Evolutionary conservation across 1,284 basidiomycete species (phyloP), one percentile per base, ranked within the genome.

Genomic region (Pyrrhoderma noxium): DNA sequence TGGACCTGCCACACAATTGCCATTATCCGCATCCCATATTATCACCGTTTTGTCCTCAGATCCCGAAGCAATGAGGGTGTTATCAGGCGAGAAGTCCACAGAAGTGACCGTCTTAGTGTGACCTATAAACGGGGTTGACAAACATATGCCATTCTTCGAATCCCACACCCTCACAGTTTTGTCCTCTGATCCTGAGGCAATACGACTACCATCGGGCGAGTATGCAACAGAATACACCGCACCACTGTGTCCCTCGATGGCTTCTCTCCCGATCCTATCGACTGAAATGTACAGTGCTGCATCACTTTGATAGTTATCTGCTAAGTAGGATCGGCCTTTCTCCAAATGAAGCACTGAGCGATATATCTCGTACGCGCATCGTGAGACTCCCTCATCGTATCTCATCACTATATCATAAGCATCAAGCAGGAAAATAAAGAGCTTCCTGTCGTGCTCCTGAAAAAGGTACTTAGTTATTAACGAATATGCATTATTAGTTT

Each of bases 321-420:
- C 19, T 14, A 51, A 22, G 5, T 21, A 8, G 11, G 49, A 51
- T 18, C 19, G 40, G 54, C 51, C 9, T 18, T 58, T 58, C 14
- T 57, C 43, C 40, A 59, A 58, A 2, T 52, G 53, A 7, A 61
- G 23, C 22, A 57, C 57, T 22, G 60, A 60, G 11, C 60, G 14
- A 51, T 61, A 61, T n/a, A 62, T 58, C 40, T 62, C 59, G 5
- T 59, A 54, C 4, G 49, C 45, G 40, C 58, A 53, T 27, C 47
- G 9, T 11, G 56, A n/a, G n/a, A 61, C 58, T 8, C 53, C 45
- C 3, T 25, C 35, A 16, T 37, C 52, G 42, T 51, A 61, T 34
- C n/a, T 43, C 9, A n/a, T 45, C 9, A 60, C 45, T 46, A 61
- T 60, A 0, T 34, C 23, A 18, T 31, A n/a, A 3, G 57, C 57